Evolutionary conservation across 208 protist species (phyloP).

Genomic region (Leishmania tarentolae): DNA sequence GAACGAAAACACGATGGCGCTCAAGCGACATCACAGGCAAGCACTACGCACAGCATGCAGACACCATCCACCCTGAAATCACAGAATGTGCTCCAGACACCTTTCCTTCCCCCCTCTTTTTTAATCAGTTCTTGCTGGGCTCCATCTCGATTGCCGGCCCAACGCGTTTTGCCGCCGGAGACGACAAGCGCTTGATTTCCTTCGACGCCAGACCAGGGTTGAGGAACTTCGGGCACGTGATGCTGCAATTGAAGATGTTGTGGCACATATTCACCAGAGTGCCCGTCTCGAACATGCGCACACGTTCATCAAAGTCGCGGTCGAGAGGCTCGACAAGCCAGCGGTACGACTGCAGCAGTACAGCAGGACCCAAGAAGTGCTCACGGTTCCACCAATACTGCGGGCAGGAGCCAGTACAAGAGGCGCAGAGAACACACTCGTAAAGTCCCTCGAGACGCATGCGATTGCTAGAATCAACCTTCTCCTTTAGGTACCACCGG

Average conservation of each 20-base stretch:
- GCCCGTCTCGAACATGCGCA: constrained; percentile 88
- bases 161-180: constrained; percentile 56
- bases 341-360: constrained; percentile 89
- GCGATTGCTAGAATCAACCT: constrained; percentile 84
- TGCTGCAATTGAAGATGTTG: constrained; percentile 92
- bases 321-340: constrained; percentile 92
- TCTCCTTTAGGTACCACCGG: constrained; percentile 91
- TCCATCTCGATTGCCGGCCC: constrained; percentile 43
- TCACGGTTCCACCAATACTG: constrained; percentile 94
- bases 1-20: neutral
- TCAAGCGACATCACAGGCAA: neutral
- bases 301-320: constrained; percentile 80
- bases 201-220: constrained; percentile 87
- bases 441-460: constrained; percentile 87
- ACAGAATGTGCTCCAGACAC: neutral
- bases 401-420: constrained; percentile 86
- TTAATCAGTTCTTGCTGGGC: constrained; percentile 41
- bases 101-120: neutral
- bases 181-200: constrained; percentile 88
- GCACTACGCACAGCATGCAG: neutral
- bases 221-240: constrained; percentile 92
- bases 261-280: constrained; percentile 90
- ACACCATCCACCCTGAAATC: neutral
- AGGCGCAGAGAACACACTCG: constrained; percentile 91
- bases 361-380: constrained; percentile 88